Base-by-base conservation (phyloP, 225 moss, liverwort and hornwort species). In the Asterella californica region DNA sequence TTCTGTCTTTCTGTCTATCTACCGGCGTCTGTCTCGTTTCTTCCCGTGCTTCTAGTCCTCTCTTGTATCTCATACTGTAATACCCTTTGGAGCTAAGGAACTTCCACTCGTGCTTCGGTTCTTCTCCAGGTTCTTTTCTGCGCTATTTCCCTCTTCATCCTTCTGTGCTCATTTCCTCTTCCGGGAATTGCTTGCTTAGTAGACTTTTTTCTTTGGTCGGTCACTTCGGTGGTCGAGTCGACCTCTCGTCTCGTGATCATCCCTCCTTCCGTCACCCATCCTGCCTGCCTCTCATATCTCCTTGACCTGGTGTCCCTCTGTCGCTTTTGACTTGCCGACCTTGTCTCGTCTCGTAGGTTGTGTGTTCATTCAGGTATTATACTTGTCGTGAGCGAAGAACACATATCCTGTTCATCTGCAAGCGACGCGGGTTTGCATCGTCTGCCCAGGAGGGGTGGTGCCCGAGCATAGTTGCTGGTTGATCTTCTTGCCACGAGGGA, bases 281-380 rank as follows among this genome's bases (percentile, higher is more conserved):
- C 21, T 60, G 57, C 57, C 37, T 60, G 54, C 52, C 3, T 32
- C 27, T 46, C 24, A 45, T 9, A 11, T 15, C 9, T 50, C 53
- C 32, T 15, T 71, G 12, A 53, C 30, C 32, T 11, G 15, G 27
- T 73, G 0, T 30, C 21, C 32, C 30, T 9, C n/a, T 52, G 73
- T 47, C 11, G 74, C 52, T 74, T 27, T 74, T 48, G 52, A 74
- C 74, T 74, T 21, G 74, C 52, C 50, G 52, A 54, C 74, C 33
- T 27, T 29, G 72, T 72, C 46, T 53, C 53, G 74, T 54, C 30
- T 50, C 30, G 74, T 74, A 30, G 74, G 54, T 50, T 36, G 21
- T 32, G 52, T 74, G 30, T 32, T 18, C 25, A 19, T 57, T 34
- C 75, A 76, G 57, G 57, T 76, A 36, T 76, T 37, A 36, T 37